Percentiles rank a stretch among this genome's conserved stretches.
phyloP scores from a whole-genome alignment of 106 monocot species.

The Narthecium ossifragum region DNA sequence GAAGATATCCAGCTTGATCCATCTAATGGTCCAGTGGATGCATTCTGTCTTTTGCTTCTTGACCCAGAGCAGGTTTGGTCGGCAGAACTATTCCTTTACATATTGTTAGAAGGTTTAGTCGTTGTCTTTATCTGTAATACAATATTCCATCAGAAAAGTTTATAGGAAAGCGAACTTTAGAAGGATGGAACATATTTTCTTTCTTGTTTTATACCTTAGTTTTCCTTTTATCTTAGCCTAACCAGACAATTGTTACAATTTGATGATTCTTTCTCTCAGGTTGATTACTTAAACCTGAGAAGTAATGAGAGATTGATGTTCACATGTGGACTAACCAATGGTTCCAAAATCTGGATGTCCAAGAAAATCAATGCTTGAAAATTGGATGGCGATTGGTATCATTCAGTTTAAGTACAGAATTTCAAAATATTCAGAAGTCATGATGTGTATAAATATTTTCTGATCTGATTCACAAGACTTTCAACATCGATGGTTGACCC shows the following conservation, averaged over 20 bases:
- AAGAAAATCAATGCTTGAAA: conserved; percentile 48
- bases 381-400: not conserved
- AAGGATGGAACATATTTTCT: not conserved
- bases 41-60: conserved; percentile 78
- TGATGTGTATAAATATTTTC: too few species aligned
- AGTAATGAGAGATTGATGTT: conserved; percentile 70
- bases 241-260: not conserved
- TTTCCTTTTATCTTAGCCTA: not conserved
- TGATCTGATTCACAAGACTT: too few species aligned
- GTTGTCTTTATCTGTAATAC: not conserved
- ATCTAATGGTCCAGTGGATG: conserved; percentile 62
- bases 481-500: too few species aligned
- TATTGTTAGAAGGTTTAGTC: not conserved
- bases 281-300: conserved; percentile 89
- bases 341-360: conserved; percentile 38
- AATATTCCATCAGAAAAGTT: not conserved
- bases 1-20: conserved; percentile 49
- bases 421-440: too few species aligned
- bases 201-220: not conserved
- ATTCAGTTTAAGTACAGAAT: too few species aligned
- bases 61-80: conserved; percentile 76
- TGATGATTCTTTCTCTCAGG: conserved; percentile 35
- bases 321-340: conserved; percentile 21
- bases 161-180: too few species aligned
- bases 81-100: not conserved